Base-by-base conservation (phyloP, 495 filamentous ascomycete species). In the Podospora appendiculata region DNA sequence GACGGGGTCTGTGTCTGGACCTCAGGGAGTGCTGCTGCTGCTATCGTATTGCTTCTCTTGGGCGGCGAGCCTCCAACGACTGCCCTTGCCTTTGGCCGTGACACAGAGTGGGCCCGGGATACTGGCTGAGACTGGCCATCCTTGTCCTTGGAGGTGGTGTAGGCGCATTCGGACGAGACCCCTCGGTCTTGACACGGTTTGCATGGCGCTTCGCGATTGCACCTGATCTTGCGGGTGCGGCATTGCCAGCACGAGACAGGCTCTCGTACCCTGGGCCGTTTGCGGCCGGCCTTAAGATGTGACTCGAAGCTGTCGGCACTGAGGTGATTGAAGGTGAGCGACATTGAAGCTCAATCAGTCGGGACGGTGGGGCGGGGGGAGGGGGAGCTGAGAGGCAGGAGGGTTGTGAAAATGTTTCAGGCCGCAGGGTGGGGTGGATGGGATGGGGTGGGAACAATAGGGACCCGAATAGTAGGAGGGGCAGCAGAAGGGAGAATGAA, bases 161-260 rank as follows among this genome's bases (percentile, higher is more conserved):
- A 62, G 41, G 19, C 12, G 50, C 58, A 62, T 0, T 53, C 52
- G 1, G 34, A 12, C 3, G 60, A 25, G 11, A 54, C 13, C 2
- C 54, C 57, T 19, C 58, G 57, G 45, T 57, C 39, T 25, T 51
- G 46, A 38, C 60, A 62, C 50, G 46, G 54, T 6, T 50, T 42
- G 58, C 82, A 85, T 32, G 81, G 81, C 0, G 70, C 68, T 44
- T 67, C 66, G 54, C 82, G 82, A 58, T 84, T 75, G 58, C 82
- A 85, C 19, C 79, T 76, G 16, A 83, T 82, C 54, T 84, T 84
- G 16, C 82, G 78, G 10, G 67, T 68, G 9, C 81, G 69, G 56
- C 82, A 85, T 39, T 62, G 51, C 39, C 41, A 52, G 39, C 60
- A 62, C 10, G 60, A 62, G 4, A 60, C 51, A 17, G 54, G 48